phyloP scores from a whole-genome alignment of 805 yeast species.

The Candida endomychidarum region DNA sequence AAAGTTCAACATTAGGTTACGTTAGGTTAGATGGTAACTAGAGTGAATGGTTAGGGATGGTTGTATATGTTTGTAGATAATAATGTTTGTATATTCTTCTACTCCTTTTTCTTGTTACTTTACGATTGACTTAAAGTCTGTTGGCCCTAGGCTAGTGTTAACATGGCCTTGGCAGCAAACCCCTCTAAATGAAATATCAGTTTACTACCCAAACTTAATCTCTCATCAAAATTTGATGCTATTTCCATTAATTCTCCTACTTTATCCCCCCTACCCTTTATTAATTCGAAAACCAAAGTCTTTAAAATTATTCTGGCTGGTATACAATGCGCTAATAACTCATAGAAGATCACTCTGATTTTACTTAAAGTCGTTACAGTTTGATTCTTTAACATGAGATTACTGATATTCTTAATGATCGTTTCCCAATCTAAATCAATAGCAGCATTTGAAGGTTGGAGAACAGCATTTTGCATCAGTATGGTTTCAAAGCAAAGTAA shows the following conservation, averaged over 20 bases:
- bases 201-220: conserved; percentile 81
- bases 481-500: conserved; percentile 81
- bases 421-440: conserved; percentile 86
- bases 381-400: conserved; percentile 56
- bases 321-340: conserved; percentile 87
- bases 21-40: too few relatives aligned
- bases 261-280: conserved; percentile 27
- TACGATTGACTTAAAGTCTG: too few relatives aligned
- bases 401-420: conserved; percentile 69
- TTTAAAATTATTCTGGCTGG: conserved; percentile 83
- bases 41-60: too few relatives aligned
- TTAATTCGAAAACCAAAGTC: conserved; percentile 46
- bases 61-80: too few relatives aligned
- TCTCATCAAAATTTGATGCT: conserved; percentile 76
- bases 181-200: conserved; percentile 95
- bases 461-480: conserved; percentile 61
- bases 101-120: too few relatives aligned
- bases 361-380: conserved; percentile 61
- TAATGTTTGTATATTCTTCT: too few relatives aligned
- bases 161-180: conserved; percentile 86
- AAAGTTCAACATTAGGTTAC: conserved; percentile 26
- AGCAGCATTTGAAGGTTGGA: conserved; percentile 36
- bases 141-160: too few relatives aligned
- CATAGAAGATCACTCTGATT: conserved; percentile 71
- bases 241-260: conserved; percentile 53